These are phyloP conservation scores for Botrytis deweyae DNA, from an alignment of 2,329 filamentous ascomycete species.

Conservation along the genomic window DNA sequence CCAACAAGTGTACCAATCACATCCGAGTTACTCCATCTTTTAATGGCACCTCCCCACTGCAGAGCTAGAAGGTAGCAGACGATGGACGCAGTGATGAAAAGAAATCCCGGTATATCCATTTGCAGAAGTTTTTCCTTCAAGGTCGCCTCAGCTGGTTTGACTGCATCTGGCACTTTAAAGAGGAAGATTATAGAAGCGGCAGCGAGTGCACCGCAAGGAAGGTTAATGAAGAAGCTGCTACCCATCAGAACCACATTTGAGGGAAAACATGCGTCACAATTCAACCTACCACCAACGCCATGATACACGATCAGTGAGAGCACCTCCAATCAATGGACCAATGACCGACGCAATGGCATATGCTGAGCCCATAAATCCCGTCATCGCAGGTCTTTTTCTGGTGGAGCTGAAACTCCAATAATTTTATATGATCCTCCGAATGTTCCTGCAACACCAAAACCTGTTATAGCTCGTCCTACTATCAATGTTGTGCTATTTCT, in stretches of 20 bases:
- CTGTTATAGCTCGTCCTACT: slow-evolving; percentile 38
- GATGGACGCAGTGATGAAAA: slow-evolving; percentile 45
- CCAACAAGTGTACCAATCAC: slow-evolving; percentile 2
- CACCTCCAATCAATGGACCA: slow-evolving; percentile 40
- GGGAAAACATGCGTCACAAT: neutral
- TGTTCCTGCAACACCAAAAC: slow-evolving; percentile 35
- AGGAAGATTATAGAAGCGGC: slow-evolving; percentile 43
- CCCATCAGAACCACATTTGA: neutral
- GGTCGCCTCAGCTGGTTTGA: slow-evolving; percentile 33
- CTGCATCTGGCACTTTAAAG: slow-evolving; percentile 42
- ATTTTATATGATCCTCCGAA: slow-evolving; percentile 39
- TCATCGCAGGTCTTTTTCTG: neutral
- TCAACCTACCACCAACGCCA: slow-evolving; percentile 39
- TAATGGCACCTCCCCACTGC: slow-evolving; percentile 45
- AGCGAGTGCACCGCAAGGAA: slow-evolving; percentile 43
- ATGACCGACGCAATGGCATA: slow-evolving; percentile 29
- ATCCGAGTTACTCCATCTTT: slow-evolving; percentile 37
- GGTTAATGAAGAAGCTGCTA: slow-evolving; percentile 38
- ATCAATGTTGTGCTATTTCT: slow-evolving; percentile 37
- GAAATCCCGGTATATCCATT: slow-evolving; percentile 47
- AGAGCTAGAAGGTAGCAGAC: slow-evolving; percentile 46
- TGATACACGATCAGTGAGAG: slow-evolving; percentile 40
- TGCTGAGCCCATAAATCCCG: slow-evolving; percentile 47
- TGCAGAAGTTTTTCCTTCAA: slow-evolving; percentile 46
- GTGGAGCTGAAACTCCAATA: neutral